Conservation (phyloP, 305 asterid genomes). For the Solanum chacoense region DNA sequence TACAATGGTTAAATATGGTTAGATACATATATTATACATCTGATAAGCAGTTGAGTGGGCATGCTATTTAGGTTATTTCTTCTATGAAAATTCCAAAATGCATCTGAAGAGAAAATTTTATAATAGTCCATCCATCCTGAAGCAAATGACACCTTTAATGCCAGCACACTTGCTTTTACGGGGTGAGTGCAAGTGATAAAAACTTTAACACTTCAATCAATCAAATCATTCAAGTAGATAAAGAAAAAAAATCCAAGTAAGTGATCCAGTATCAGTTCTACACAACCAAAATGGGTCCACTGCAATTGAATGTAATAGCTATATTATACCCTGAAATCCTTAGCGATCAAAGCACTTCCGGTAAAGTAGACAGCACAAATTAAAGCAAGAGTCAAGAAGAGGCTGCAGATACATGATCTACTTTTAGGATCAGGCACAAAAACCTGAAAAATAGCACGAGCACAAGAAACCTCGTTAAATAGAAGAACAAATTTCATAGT, state of each 20-base stretch:
- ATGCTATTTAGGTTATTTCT: neutral
- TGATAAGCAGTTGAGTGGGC: neutral
- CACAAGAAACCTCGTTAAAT: neutral
- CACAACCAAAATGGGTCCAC: neutral
- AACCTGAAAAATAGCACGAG: slow-evolving; percentile 33
- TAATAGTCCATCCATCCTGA: neutral
- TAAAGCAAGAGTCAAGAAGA: slow-evolving; percentile 40
- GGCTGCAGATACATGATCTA: slow-evolving; percentile 48
- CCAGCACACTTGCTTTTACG: neutral
- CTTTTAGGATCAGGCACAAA: slow-evolving; percentile 36
- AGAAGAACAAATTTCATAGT: neutral
- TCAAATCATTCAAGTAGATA: neutral
- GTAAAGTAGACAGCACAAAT: slow-evolving; percentile 50
- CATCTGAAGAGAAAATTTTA: neutral
- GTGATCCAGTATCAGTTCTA: neutral
- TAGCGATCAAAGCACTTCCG: slow-evolving; percentile 43
- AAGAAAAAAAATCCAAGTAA: neutral
- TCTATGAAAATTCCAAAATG: neutral
- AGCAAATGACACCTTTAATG: neutral
- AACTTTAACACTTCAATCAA: neutral
- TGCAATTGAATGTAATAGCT: neutral
- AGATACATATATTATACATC: neutral
- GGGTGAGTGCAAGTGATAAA: neutral
- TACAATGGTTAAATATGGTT: neutral
- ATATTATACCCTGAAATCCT: slow-evolving; percentile 35